A percentile compares a stretch with the other conserved stretches of the same genome.
phyloP scores from a whole-genome alignment of 768 basidiomycete species.

The Austroboletus festivus region DNA sequence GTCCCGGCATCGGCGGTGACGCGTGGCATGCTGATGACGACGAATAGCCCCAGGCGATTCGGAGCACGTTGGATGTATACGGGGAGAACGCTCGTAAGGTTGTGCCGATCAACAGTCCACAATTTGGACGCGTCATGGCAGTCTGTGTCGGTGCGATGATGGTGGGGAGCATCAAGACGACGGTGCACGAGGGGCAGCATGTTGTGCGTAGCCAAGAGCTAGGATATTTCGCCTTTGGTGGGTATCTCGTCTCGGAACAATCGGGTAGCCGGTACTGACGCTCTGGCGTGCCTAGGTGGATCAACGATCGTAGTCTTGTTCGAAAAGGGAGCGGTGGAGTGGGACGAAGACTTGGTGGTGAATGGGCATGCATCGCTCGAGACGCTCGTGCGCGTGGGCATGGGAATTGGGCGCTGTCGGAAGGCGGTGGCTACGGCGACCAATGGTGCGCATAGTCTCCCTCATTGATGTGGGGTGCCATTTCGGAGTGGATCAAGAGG shows the following conservation, averaged over 20 bases:
- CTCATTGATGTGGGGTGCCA: neutral
- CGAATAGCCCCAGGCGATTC: slow-evolving; percentile 83
- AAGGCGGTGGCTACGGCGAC: neutral
- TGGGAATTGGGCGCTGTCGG: slow-evolving; percentile 64
- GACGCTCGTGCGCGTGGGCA: slow-evolving; percentile 84
- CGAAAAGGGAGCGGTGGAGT: slow-evolving; percentile 78
- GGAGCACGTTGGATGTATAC: slow-evolving; percentile 87
- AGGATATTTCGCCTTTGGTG: slow-evolving; percentile 94
- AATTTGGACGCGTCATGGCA: slow-evolving; percentile 89
- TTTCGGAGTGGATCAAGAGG: neutral
- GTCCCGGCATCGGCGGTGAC: slow-evolving; percentile 32
- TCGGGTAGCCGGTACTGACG: no score
- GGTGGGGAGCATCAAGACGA: slow-evolving; percentile 87
- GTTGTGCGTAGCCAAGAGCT: slow-evolving; percentile 87
- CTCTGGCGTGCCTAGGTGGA: slow-evolving; percentile 54
- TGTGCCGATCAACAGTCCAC: slow-evolving; percentile 84
- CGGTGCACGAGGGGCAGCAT: slow-evolving; percentile 77
- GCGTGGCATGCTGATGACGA: neutral
- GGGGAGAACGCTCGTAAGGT: slow-evolving; percentile 94
- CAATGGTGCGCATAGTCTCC: slow-evolving; percentile 7
- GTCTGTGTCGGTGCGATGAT: slow-evolving; percentile 95
- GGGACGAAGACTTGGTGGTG: slow-evolving; percentile 87
- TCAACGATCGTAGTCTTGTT: slow-evolving; percentile 91
- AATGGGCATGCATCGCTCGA: slow-evolving; percentile 87
- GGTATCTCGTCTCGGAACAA: slow-evolving; percentile 19